Base-by-base conservation (phyloP, 2,329 filamentous ascomycete genomes). In the Fusarium kyushuense region DNA sequence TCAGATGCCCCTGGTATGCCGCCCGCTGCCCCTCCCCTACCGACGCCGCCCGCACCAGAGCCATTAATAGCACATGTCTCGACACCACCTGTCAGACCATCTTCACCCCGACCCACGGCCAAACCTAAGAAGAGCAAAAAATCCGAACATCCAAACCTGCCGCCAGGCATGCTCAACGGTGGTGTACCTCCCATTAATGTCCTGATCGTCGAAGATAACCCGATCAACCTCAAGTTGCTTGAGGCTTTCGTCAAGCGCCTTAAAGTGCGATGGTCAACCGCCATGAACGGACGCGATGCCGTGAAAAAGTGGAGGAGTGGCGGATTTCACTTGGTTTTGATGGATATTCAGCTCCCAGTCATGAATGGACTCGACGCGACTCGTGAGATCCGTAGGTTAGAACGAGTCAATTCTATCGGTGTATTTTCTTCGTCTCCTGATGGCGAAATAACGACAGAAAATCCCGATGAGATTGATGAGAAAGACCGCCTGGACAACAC, bases 301-400 rank as follows among this genome's bases (percentile, higher is more conserved):
- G 94, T 98, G 29, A 90, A 88, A 63, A 97, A 97, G 80, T 99
- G 96, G 95, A 90, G 92, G 56, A 86, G 87, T 6, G 96, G 96
- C 35, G 96, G 96, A 1, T 98, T 97, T 76, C 96, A 99, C 81
- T 82, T 99, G 68, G 96, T 99, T 17, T 83, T 99, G 55, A 99
- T 99, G 96, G 96, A 99, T 77, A 98, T 99, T 70, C 96, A 98
- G 77, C 85, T 99, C 58, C 96, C 96, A 6, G 90, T 97, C 74
- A 97, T 99, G 94, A 97, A 91, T 72, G 96, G 96, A 1, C 83
- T 99, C 30, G 93, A 97, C 65, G 96, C 96, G 17, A 98, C 96
- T 1, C 93, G 95, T 70, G 96, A 98, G 81, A 99, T 99, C 56
- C 86, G 96, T 53, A 84, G 96, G 54, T 82, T 98, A 38, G 96